These are phyloP conservation scores for Canariomyces notabilis DNA, from an alignment of 2,329 filamentous ascomycete genomes.

Conservation along the genomic window DNA sequence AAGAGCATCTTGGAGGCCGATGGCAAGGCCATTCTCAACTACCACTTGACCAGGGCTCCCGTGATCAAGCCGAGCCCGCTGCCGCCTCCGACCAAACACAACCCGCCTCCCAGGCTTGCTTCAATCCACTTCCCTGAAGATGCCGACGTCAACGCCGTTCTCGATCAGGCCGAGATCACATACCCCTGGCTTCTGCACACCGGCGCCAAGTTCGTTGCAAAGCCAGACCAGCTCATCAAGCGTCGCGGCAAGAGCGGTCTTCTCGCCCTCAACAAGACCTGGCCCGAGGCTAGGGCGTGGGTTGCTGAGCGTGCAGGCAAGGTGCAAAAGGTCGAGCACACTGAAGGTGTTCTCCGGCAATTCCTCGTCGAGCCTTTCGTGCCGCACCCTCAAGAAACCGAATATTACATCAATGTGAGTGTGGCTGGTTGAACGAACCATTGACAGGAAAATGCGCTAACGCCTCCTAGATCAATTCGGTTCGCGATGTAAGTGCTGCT, in stretches of 20 bases:
- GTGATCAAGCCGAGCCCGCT: conserved; percentile 98
- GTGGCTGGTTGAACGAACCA: neutral
- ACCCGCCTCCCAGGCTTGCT: conserved; percentile 83
- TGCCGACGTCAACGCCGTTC: conserved; percentile 72
- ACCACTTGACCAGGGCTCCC: conserved; percentile 95
- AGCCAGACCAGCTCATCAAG: conserved; percentile 99
- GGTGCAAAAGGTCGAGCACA: conserved; percentile 86
- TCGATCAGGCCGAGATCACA: conserved; percentile 92
- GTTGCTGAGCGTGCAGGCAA: conserved; percentile 88
- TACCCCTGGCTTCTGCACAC: conserved; percentile 89
- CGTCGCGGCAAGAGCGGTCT: conserved; percentile 98
- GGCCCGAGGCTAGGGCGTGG: conserved; percentile 91
- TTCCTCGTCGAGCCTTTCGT: conserved; percentile 99
- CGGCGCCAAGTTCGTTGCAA: conserved; percentile 91
- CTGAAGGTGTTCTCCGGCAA: conserved; percentile 80
- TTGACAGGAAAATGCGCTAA: conserved; percentile 14
- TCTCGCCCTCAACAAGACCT: conserved; percentile 92
- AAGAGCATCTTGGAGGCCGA: conserved; percentile 98
- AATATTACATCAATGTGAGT: conserved; percentile 91
- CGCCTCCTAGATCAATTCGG: conserved; percentile 71
- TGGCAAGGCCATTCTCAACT: conserved; percentile 99
- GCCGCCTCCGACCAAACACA: conserved; percentile 77
- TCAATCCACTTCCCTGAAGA: conserved; percentile 91
- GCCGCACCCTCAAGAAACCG: conserved; percentile 87
- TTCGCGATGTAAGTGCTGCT: conserved; percentile 81